Evolutionary conservation across 352 stramenopile species (phyloP), one percentile per base, ranked within the genome.

Genomic region (Pythium brassicae): DNA sequence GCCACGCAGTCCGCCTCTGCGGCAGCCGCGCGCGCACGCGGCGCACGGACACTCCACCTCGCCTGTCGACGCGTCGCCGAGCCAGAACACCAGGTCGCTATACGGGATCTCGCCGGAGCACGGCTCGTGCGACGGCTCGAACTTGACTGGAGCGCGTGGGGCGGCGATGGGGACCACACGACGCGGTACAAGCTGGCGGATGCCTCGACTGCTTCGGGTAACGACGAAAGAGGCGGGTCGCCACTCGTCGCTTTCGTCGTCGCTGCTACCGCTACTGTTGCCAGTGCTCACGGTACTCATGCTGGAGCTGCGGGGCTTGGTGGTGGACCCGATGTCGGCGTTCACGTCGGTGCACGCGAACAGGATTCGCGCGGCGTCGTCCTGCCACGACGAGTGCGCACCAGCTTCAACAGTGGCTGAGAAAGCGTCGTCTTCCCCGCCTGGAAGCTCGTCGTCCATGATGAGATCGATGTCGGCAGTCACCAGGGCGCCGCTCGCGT

Each of bases 41-140:
- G 46, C 26, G 34, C 75, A 86, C 32, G 65, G 67, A 49, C 72
- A 86, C 17, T 74, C 53, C 14, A 84, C 71, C 57, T 81, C 56
- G 34, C 74, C 74, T 5, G 76, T 86, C 34, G 61, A 65, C 20
- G 50, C 44, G 53, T 84, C 71, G 17, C 73, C 76, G 19, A 86
- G 57, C 74, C 76, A 86, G 47, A 86, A 86, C 10, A 86, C 69
- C 25, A 84, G 59, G 37, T 86, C 74, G 19, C 57, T 57, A 62
- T 64, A 84, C 39, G 76, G 72, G 39, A 86, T 84, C 29, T 83
- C 76, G 47, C 72, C 76, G 0, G 66, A 74, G 56, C 71, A 82
- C 12, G 74, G 72, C 62, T 86, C 76, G 14, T 58, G 64, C 23
- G 66, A 78, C 37, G 76, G 74, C 53, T 84, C 74, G n/a, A 82